Base-by-base conservation (phyloP, 2,329 filamentous ascomycete genomes). In the Diaporthe amygdali region DNA sequence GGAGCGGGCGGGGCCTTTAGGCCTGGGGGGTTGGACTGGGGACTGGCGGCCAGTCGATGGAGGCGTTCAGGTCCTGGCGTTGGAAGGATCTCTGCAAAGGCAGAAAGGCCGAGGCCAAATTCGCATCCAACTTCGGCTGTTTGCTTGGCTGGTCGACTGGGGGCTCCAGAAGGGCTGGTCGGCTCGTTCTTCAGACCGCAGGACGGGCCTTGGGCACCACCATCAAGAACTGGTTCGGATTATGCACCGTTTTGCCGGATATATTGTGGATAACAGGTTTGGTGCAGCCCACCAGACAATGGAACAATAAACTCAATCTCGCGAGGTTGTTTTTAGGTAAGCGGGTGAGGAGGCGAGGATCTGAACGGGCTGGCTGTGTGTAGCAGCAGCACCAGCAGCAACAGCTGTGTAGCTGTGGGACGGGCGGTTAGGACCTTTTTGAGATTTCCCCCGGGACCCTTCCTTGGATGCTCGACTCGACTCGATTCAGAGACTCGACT, bases 41-140 rank as follows among this genome's bases (percentile, higher is more conserved):
- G 54, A 47, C 41, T 17, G 59, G 59, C 59, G 41, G 41, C 59
- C 25, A 34, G 56, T 46, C 27, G 56, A 54, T 54, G 51, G 51
- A 54, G 51, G n/a, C 12, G 41, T 63, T 34, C 14, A 9, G 47
- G 41, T 49, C 41, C 27, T 22, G 27, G 59, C 59, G 59, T 47
- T 63, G 59, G 27, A 49, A 59, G 59, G 59, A 63, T 63, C 14
- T 44, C 27, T 63, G 27, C 56, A 63, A 20, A 32, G 27, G 41
- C 39, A 37, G 56, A 44, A n/a, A n/a, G n/a, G 55, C 37, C 37
- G 37, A 39, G 37, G 15, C 37, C 55, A 39, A 63, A 63, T 25
- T 63, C 27, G 41, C 59, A 63, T n/a, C 41, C 59, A 63, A 47
- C 59, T 63, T 63, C 59, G 59, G 59, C 25, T 47, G 59, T 47